These are phyloP conservation scores for Oryza officinalis DNA, from an alignment of 176 grass and related monocot species.

Conservation along the genomic window DNA sequence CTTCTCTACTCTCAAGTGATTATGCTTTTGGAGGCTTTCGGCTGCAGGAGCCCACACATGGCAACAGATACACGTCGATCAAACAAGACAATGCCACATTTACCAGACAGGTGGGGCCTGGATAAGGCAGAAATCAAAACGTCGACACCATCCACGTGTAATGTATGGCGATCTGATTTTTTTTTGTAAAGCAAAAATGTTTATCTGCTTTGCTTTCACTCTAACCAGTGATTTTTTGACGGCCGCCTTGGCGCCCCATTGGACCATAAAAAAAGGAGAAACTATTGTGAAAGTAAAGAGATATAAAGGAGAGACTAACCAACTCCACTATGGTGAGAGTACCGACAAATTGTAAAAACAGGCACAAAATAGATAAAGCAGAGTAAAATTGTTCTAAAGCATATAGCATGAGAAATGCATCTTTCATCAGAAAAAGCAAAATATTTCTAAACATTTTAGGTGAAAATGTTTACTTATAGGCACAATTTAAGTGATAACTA, in stretches of 20 bases:
- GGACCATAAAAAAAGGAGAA: not conserved
- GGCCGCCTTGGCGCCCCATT: not conserved
- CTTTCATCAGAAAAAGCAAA: not conserved
- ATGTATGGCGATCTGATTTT: constrained; percentile 18
- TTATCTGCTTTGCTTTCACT: constrained; percentile 2
- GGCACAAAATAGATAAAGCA: not conserved
- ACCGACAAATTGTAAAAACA: not conserved
- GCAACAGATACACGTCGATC: constrained; percentile 12
- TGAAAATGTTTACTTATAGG: not conserved
- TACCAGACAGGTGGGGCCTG: constrained; percentile 14
- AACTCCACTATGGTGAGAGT: not conserved
- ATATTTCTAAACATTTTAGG: not conserved
- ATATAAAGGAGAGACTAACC: not conserved
- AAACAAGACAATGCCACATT: not conserved
- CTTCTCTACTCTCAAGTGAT: constrained; percentile 9
- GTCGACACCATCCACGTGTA: constrained; percentile 32
- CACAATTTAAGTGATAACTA: not conserved
- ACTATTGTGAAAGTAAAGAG: not conserved
- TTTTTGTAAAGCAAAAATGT: not conserved
- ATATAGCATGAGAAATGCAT: no score
- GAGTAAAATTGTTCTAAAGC: no score
- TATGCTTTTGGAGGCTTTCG: constrained; percentile 48
- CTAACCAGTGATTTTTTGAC: not conserved
- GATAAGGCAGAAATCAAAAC: not conserved
- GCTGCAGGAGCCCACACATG: constrained; percentile 20